Conservation (phyloP, 192 early-diverging fungal genomes). For the Geranomyces variabilis region DNA sequence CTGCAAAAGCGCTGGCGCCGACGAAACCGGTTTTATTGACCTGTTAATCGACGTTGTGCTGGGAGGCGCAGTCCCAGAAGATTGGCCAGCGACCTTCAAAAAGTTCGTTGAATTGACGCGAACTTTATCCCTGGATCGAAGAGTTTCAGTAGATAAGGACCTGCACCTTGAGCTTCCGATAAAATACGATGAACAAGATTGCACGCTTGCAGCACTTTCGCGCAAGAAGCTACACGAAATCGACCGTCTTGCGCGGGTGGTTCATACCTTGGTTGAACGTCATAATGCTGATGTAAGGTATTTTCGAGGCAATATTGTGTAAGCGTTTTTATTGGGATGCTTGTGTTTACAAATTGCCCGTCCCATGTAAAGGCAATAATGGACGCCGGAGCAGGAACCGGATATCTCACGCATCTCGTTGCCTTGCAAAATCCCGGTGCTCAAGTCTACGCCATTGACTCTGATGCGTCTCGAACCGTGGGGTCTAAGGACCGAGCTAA, state of each 20-base stretch:
- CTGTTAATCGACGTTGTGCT: slow-evolving; percentile 5
- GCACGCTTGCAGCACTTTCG: slow-evolving; percentile 16
- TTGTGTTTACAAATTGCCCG: too few species aligned
- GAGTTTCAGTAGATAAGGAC: too few species aligned
- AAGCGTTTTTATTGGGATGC: too few species aligned
- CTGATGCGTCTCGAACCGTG: slow-evolving; percentile 15
- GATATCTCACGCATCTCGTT: slow-evolving; percentile 24
- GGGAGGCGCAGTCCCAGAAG: neutral
- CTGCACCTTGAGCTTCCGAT: too few species aligned
- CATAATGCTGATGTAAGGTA: slow-evolving; percentile 16
- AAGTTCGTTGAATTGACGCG: neutral
- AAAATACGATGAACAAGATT: neutral
- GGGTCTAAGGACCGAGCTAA: slow-evolving; percentile 16
- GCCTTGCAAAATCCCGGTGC: slow-evolving; percentile 8
- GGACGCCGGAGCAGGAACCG: slow-evolving; percentile 26
- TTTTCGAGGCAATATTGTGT: neutral
- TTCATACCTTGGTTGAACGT: neutral
- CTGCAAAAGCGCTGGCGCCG: neutral
- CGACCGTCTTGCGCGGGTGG: slow-evolving; percentile 21
- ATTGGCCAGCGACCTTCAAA: neutral
- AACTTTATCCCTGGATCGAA: too few species aligned
- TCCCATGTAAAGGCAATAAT: slow-evolving; percentile 26
- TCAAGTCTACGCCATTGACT: slow-evolving; percentile 18
- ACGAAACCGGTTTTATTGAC: neutral
- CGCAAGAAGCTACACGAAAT: slow-evolving; percentile 28